Conservation (phyloP, 169 alveolate species). For the Blepharisma undulans region DNA sequence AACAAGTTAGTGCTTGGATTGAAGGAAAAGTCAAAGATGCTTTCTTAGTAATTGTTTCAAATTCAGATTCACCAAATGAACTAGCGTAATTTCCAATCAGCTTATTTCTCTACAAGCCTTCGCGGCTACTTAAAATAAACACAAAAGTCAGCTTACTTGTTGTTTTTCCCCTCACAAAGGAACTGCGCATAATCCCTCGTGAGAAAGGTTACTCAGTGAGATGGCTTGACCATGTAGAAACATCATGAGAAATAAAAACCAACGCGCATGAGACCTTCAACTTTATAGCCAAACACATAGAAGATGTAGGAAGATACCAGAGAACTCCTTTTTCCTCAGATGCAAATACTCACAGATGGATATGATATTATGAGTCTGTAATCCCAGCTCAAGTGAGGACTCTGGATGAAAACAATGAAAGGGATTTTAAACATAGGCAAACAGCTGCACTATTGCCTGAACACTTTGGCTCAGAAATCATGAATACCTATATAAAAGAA, state of each 20-base stretch:
- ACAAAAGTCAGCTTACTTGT: background rate
- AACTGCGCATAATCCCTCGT: background rate
- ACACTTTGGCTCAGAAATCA: slow-evolving; percentile 17
- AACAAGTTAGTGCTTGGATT: background rate
- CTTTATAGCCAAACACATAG: background rate
- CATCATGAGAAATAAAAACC: slow-evolving; percentile 2
- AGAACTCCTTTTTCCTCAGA: background rate
- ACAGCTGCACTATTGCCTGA: background rate
- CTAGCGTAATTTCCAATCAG: slow-evolving; percentile 1
- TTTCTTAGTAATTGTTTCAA: background rate
- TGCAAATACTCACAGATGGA: background rate
- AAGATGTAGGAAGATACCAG: background rate
- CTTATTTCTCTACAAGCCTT: slow-evolving; percentile 8
- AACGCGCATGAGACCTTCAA: background rate
- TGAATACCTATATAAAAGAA: slow-evolving; percentile 20
- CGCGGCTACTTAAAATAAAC: background rate
- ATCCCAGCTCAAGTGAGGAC: background rate
- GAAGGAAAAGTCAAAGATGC: background rate
- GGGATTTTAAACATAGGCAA: background rate
- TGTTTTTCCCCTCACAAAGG: slow-evolving; percentile 2
- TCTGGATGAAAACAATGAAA: background rate
- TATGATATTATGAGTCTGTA: slow-evolving; percentile 8
- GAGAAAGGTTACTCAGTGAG: background rate
- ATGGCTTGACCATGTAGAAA: slow-evolving; percentile 32
- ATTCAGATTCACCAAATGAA: background rate